Evolutionary conservation across 305 asterid species (phyloP).

Genomic region (Rubia occidens): DNA sequence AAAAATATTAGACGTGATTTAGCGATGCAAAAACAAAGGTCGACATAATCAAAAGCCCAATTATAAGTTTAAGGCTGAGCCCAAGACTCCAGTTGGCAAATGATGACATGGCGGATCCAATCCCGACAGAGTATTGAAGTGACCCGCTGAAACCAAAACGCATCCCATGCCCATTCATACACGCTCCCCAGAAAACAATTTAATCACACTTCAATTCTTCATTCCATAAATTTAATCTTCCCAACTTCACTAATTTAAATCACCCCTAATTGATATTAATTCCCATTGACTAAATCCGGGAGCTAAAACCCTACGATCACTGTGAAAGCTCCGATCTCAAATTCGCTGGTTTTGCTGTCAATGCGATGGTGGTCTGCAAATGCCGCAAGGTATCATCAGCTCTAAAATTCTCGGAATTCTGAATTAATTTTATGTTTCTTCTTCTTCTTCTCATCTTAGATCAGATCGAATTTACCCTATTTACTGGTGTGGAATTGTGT

Average conservation of each 20-base stretch:
- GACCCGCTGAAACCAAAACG: constrained; percentile 2
- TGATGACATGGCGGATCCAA: constrained; percentile 1
- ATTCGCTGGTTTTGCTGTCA: constrained; percentile 21
- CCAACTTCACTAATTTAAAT: background rate
- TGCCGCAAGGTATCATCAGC: constrained; percentile 72
- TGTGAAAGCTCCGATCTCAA: constrained; percentile 33
- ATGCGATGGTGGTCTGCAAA: constrained; percentile 88
- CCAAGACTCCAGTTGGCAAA: background rate
- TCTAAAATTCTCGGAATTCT: constrained; percentile 8
- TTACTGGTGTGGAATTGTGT: background rate
- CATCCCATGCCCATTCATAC: background rate
- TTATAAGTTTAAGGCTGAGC: background rate
- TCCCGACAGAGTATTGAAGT: background rate
- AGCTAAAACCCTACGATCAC: constrained; percentile 30
- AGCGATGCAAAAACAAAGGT: background rate
- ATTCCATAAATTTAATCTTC: background rate
- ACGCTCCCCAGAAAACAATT: no score
- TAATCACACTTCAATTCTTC: background rate
- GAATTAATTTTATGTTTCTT: constrained; percentile 18
- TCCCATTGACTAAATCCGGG: constrained; percentile 1
- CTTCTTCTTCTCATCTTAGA: background rate
- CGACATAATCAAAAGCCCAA: background rate
- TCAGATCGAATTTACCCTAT: constrained; percentile 3
- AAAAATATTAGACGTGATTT: no score
- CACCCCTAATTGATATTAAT: background rate